Percentiles rank a stretch among this genome's conserved stretches.
Conservation (phyloP, 371 early-diverging fungal genomes). For the Rhizomucor miehei region DNA sequence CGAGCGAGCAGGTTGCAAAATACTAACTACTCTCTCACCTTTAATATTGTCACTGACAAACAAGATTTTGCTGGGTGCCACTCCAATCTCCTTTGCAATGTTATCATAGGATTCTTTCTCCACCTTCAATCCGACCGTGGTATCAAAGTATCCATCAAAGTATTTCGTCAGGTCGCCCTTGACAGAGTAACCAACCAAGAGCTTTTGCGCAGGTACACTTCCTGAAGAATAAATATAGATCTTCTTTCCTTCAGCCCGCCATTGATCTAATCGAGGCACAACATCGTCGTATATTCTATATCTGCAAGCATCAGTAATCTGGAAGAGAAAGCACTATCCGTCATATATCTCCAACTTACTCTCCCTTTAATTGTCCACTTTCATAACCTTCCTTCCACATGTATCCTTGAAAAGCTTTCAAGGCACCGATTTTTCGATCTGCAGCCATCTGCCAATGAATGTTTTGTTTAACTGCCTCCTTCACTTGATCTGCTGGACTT, state of each 20-base stretch:
- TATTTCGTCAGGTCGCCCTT: slow-evolving; percentile 79
- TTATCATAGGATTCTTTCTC: slow-evolving; percentile 64
- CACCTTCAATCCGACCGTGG: slow-evolving; percentile 76
- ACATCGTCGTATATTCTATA: slow-evolving; percentile 85
- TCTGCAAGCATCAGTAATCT: background rate
- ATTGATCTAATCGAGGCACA: slow-evolving; percentile 65
- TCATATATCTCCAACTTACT: slow-evolving; percentile 51
- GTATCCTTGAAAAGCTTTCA: slow-evolving; percentile 92
- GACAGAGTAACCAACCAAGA: slow-evolving; percentile 79
- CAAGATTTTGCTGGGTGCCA: slow-evolving; percentile 53
- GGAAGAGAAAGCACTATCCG: background rate
- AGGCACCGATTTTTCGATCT: slow-evolving; percentile 84
- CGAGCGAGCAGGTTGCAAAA: too few species aligned
- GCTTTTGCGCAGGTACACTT: slow-evolving; percentile 88
- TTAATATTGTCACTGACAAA: slow-evolving; percentile 88
- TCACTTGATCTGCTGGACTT: slow-evolving; percentile 51
- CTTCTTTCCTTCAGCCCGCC: slow-evolving; percentile 57
- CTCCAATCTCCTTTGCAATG: slow-evolving; percentile 70
- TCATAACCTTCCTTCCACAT: slow-evolving; percentile 91
- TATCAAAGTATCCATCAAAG: slow-evolving; percentile 89
- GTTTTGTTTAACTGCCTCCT: slow-evolving; percentile 61
- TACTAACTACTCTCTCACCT: slow-evolving; percentile 45
- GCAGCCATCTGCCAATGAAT: slow-evolving; percentile 80
- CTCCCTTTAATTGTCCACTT: slow-evolving; percentile 71
- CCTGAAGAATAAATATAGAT: slow-evolving; percentile 95